Conservation (phyloP, 1,284 basidiomycete species). For the Ganoderma sinense region DNA sequence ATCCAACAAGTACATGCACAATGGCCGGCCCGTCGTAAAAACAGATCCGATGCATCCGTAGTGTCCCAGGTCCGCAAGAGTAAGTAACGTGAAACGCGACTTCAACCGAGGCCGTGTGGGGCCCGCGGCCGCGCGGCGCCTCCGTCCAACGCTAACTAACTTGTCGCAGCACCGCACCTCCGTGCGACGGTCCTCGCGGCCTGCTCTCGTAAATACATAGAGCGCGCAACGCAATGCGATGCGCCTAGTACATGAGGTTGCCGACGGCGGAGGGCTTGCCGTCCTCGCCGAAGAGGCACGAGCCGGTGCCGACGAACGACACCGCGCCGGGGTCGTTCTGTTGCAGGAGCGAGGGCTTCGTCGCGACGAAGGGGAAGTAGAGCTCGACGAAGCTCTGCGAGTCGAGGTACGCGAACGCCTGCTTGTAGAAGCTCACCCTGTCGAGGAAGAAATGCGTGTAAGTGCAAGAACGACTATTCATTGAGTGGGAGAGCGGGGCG, state of each 20-base stretch:
- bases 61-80: background rate
- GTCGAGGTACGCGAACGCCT: slow-evolving; percentile 8
- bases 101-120: background rate
- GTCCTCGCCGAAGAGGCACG: background rate
- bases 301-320: slow-evolving; percentile 6
- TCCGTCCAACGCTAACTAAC: too few species aligned
- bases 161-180: background rate
- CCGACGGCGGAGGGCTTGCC: slow-evolving; percentile 4
- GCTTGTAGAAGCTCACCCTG: slow-evolving; percentile 6
- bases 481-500: background rate
- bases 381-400: slow-evolving; percentile 2
- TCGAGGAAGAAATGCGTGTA: background rate
- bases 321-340: background rate
- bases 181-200: too few species aligned
- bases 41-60: background rate
- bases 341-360: background rate
- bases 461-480: background rate
- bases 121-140: background rate
- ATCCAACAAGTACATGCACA: background rate
- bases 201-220: background rate
- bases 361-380: slow-evolving; percentile 11
- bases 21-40: background rate
- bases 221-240: background rate
- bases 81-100: background rate
- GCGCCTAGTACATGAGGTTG: slow-evolving; percentile 1